These are phyloP conservation scores for Solanum clarkiae DNA, from an alignment of 257 asterid species.

Conservation along the genomic window DNA sequence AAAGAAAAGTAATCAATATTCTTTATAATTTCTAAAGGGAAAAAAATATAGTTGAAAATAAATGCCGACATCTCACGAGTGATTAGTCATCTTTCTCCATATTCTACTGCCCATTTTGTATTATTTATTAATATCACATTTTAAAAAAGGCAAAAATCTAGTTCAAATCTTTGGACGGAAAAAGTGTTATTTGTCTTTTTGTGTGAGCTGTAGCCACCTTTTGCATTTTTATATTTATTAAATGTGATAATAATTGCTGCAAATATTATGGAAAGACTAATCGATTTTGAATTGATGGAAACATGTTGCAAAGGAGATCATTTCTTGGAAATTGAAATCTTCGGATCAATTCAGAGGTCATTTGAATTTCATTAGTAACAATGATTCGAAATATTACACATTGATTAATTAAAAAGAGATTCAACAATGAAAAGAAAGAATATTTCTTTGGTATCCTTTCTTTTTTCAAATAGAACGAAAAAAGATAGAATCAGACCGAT, in stretches of 20 bases:
- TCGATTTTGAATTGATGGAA: neutral
- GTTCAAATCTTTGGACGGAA: neutral
- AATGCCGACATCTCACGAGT: neutral
- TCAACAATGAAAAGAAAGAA: too few species aligned
- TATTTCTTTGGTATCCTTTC: too few species aligned
- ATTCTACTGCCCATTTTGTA: neutral
- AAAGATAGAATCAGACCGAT: too few species aligned
- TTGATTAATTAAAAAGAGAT: too few species aligned
- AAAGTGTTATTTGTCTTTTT: constrained; percentile 22
- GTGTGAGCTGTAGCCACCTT: neutral
- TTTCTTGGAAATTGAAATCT: neutral
- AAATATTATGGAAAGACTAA: too few species aligned
- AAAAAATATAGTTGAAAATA: neutral
- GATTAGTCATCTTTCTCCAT: neutral
- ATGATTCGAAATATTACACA: too few species aligned
- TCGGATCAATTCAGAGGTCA: too few species aligned
- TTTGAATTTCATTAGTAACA: too few species aligned
- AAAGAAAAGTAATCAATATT: neutral
- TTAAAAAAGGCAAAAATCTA: neutral
- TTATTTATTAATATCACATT: neutral
- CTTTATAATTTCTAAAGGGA: neutral
- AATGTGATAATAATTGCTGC: too few species aligned
- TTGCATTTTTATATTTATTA: neutral
- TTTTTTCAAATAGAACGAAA: too few species aligned
- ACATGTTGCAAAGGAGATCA: neutral